These are phyloP conservation scores for Nicotiana obtusifolia DNA, from an alignment of 257 asterid species.

Conservation along the genomic window DNA sequence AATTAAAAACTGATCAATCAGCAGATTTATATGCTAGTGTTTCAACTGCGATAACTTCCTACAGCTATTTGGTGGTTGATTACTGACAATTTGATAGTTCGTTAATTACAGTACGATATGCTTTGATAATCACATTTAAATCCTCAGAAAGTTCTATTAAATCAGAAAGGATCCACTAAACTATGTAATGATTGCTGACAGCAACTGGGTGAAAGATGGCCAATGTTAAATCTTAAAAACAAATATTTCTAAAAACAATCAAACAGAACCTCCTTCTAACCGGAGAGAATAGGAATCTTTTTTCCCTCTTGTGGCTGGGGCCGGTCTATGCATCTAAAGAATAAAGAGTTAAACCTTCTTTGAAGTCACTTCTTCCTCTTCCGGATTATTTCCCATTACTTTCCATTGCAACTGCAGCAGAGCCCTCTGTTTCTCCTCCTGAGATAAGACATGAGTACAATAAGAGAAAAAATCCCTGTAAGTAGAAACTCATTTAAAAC, in stretches of 20 bases:
- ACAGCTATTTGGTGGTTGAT: not conserved
- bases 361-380: conserved; percentile 94
- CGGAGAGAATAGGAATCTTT: not conserved
- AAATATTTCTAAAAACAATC: not conserved
- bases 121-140: not conserved
- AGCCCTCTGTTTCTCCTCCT: conserved; percentile 95
- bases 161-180: not conserved
- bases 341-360: conserved; percentile 55
- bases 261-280: not conserved
- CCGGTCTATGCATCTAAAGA: not conserved
- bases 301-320: not conserved
- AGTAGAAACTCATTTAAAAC: conserved; percentile 13
- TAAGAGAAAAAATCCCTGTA: conserved; percentile 9
- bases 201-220: not conserved
- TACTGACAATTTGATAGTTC: not conserved
- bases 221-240: not conserved
- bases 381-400: conserved; percentile 75
- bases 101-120: not conserved
- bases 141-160: not conserved
- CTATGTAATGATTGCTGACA: not conserved
- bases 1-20: not conserved
- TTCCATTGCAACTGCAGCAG: conserved; percentile 93
- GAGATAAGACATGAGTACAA: conserved; percentile 21
- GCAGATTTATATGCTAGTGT: not conserved
- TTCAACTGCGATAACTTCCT: not conserved